These are phyloP conservation scores for Calycina marina DNA, from an alignment of 2,329 filamentous ascomycete genomes.

Conservation along the genomic window DNA sequence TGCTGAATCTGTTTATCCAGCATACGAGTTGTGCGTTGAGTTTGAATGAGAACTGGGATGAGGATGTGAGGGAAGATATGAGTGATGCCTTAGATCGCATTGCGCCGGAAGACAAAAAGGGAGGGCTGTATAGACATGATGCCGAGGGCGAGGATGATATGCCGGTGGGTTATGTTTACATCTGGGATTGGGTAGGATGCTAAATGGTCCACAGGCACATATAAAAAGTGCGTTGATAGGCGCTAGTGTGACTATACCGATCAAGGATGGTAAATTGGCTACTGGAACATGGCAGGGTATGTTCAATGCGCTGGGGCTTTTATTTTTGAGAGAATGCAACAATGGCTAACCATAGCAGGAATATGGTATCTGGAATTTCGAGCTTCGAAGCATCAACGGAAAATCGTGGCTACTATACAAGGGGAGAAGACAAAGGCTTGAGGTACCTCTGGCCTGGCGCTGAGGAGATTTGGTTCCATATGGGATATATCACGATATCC, in stretches of 20 bases:
- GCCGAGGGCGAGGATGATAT: constrained; percentile 89
- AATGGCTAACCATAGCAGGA: no score
- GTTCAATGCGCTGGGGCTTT: no score
- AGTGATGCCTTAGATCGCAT: constrained; percentile 84
- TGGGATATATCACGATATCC: no score
- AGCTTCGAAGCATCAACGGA: constrained; percentile 57
- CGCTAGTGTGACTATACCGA: constrained; percentile 80
- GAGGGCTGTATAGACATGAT: constrained; percentile 68
- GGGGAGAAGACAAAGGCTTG: constrained; percentile 68
- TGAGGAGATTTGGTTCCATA: no score
- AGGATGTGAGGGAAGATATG: constrained; percentile 78
- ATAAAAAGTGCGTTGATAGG: constrained; percentile 85
- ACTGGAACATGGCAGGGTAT: constrained; percentile 66
- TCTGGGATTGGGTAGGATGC: background rate
- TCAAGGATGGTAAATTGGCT: constrained; percentile 65
- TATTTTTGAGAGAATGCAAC: no score
- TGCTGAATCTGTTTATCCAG: constrained; percentile 84
- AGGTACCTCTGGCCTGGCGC: no score
- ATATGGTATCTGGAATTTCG: constrained; percentile 95
- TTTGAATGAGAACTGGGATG: constrained; percentile 84
- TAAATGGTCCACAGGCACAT: constrained; percentile 48
- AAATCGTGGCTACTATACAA: constrained; percentile 85
- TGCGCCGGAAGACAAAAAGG: constrained; percentile 66
- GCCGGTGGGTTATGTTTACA: constrained; percentile 65
- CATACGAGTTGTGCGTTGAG: constrained; percentile 86